phyloP scores from a whole-genome alignment of 2,329 filamentous ascomycete species.

The Neoascochyta sp. region DNA sequence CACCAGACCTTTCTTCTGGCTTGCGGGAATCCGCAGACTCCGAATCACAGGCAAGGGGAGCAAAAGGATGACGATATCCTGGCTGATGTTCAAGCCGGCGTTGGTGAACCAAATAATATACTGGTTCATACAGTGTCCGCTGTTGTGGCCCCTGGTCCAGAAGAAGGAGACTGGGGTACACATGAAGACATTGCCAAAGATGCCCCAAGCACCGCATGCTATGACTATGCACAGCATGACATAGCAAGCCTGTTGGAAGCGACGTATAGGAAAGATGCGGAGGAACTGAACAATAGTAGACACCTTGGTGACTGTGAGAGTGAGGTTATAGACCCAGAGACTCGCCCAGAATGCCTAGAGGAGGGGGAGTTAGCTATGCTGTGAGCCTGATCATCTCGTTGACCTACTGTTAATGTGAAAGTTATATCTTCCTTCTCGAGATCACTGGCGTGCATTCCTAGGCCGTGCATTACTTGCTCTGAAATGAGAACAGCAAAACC shows the following conservation, averaged over 20 bases:
- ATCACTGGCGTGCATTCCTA: slow-evolving; percentile 21
- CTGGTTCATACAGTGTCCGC: slow-evolving; percentile 30
- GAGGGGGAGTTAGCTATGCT: too few species aligned
- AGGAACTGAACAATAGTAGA: slow-evolving; percentile 34
- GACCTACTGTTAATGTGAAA: slow-evolving; percentile 13
- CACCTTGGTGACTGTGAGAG: slow-evolving; percentile 30
- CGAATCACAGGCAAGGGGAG: slow-evolving; percentile 31
- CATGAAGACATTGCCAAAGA: slow-evolving; percentile 34
- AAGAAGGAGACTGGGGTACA: slow-evolving; percentile 32
- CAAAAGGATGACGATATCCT: slow-evolving; percentile 32
- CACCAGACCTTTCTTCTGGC: slow-evolving; percentile 37
- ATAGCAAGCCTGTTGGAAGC: slow-evolving; percentile 28
- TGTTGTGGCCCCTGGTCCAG: slow-evolving; percentile 27
- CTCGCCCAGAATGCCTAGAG: slow-evolving; percentile 37
- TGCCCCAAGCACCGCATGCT: slow-evolving; percentile 26
- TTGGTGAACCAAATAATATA: slow-evolving; percentile 30
- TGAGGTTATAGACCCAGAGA: slow-evolving; percentile 33
- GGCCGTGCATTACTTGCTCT: slow-evolving; percentile 30
- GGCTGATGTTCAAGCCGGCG: slow-evolving; percentile 30
- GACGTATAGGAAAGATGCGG: slow-evolving; percentile 26
- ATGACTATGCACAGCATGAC: slow-evolving; percentile 24
- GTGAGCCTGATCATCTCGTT: neutral
- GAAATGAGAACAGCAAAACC: slow-evolving; percentile 24
- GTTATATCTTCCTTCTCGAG: slow-evolving; percentile 3
- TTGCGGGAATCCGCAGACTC: slow-evolving; percentile 29